Base-by-base conservation (phyloP, 495 filamentous ascomycete species). In the Evernia prunastri region DNA sequence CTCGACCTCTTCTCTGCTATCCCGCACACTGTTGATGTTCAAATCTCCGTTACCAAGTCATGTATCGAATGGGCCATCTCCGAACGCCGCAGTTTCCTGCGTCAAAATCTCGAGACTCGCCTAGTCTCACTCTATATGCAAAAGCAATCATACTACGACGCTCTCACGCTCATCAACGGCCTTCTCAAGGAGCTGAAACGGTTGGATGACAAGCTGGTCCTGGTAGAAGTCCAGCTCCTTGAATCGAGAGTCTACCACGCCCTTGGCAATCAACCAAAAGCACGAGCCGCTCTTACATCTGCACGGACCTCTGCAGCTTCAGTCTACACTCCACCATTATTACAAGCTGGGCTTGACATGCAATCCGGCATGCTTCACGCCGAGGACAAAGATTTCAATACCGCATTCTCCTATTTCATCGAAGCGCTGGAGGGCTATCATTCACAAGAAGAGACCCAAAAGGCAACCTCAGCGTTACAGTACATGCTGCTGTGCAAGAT, bases 401-500 rank as follows among this genome's bases (percentile, higher is more conserved):
- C 94, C 18, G 90, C 95, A 37, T 97, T 84, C 80, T 96, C 90
- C 53, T 99, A 99, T 80, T 99, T 99, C 77, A 96, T 99, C 75
- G 94, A 99, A 77, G 94, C 94, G 18, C 81, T 99, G 59, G 94
- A 99, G 72, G 94, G 94, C 53, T 97, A 97, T 77, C 92, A 90
- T 75, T 86, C 89, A 10, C 90, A 96, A 72, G 94, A 99, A 66
- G 90, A 93, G 68, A 77, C 87, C 10, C 80, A 83, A 64, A 88
- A 91, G 75, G 94, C 94, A 8, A 93, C 91, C 12, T 87, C 92
- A 12, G 89, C 94, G 33, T 80, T 99, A 67, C 96, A 99, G 78
- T 99, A 99, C 82, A 97, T 99, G 95, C 82, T 99, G 40, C 86
- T 99, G 36, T 97, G 94, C 83, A 97, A 97, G 81, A 95, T 99